phyloP scores from a whole-genome alignment of 345 rosid genomes.

The Draba incana region DNA sequence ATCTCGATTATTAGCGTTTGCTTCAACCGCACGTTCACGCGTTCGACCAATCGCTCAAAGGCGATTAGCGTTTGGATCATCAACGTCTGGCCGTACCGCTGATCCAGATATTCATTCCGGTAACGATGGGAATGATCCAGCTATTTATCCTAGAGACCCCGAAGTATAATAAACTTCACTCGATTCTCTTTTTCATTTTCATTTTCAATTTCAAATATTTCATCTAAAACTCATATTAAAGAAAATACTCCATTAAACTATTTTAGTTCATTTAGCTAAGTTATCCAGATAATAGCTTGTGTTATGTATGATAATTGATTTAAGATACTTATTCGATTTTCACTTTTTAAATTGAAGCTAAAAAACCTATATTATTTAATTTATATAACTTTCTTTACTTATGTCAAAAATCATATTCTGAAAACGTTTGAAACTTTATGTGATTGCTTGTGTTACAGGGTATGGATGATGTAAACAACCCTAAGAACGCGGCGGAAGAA shows the following conservation, averaged over 20 bases:
- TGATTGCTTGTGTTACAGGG: conserved; percentile 44
- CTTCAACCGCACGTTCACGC: conserved; percentile 32
- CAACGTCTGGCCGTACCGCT: conserved; percentile 49
- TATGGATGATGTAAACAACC: conserved; percentile 44
- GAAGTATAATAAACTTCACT: conserved; percentile 42
- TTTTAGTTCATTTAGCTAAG: too few relatives aligned
- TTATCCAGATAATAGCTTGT: too few relatives aligned
- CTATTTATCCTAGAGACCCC: conserved; percentile 49
- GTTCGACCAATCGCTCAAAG: conserved; percentile 20
- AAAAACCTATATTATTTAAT: too few relatives aligned
- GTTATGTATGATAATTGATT: too few relatives aligned
- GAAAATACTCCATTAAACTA: too few relatives aligned
- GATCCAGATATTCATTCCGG: conserved; percentile 48
- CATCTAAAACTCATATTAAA: too few relatives aligned
- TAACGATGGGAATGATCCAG: conserved; percentile 50
- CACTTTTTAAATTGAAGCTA: too few relatives aligned
- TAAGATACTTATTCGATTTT: too few relatives aligned
- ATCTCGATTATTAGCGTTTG: conserved; percentile 47
- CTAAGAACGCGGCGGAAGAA: conserved; percentile 42
- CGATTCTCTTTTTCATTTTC: too few relatives aligned
- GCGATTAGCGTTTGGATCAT: conserved; percentile 38
- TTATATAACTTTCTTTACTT: too few relatives aligned
- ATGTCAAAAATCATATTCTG: too few relatives aligned
- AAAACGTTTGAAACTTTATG: background rate
- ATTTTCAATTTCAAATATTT: too few relatives aligned